Conservation (phyloP, 2,329 filamentous ascomycete genomes). For the Ceratocystis colombiana region DNA sequence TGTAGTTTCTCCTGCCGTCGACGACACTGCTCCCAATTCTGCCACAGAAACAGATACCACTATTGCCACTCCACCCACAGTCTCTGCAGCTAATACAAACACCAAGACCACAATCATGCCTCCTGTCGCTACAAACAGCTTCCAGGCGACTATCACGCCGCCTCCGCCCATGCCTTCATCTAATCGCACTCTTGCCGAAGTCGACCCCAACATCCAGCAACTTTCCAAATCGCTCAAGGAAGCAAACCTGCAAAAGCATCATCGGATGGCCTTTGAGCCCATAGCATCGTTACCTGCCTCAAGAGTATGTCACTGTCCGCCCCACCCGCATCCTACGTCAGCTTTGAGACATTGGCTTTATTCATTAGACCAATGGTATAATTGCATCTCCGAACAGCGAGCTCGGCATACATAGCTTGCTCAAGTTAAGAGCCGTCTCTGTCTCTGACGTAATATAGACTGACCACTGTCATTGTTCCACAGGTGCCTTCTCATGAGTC, state of each 20-base stretch:
- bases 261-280: conserved; percentile 57
- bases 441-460: neutral
- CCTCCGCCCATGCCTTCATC: conserved; percentile 13
- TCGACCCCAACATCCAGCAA: conserved; percentile 19
- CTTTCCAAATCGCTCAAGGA: conserved; percentile 23
- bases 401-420: neutral
- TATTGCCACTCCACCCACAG: neutral
- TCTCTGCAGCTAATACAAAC: neutral
- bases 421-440: neutral
- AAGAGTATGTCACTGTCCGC: conserved; percentile 50
- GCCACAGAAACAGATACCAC: neutral
- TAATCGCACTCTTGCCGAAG: conserved; percentile 12
- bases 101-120: conserved; percentile 9
- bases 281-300: conserved; percentile 71
- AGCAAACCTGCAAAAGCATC: conserved; percentile 19
- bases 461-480: conserved; percentile 4
- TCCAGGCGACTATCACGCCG: conserved; percentile 23
- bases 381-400: neutral
- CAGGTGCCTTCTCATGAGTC: conserved; percentile 25
- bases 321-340: conserved; percentile 5
- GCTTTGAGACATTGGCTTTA: neutral
- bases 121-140: conserved; percentile 4
- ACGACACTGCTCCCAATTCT: conserved; percentile 9
- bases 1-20: neutral
- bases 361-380: neutral